These are phyloP conservation scores for Boletus vinaceobasis DNA, from an alignment of 768 basidiomycete genomes.

Conservation along the genomic window DNA sequence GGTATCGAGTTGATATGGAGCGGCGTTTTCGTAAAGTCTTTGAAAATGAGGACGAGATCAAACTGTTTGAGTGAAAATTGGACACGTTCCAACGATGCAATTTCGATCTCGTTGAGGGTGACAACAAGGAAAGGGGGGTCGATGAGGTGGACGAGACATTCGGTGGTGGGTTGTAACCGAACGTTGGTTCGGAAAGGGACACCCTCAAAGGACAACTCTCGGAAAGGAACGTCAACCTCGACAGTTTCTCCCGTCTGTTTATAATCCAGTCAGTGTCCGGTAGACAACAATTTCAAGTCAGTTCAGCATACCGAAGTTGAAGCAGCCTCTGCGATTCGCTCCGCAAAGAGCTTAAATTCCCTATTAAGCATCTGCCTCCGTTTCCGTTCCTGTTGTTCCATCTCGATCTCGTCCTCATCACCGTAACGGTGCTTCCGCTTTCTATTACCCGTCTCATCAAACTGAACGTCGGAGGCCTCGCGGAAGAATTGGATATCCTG, in stretches of 20 bases:
- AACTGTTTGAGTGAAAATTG: slow-evolving; percentile 96
- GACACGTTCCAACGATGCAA: slow-evolving; percentile 94
- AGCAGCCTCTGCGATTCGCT: slow-evolving; percentile 85
- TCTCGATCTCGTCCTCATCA: slow-evolving; percentile 98
- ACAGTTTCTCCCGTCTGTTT: slow-evolving; percentile 75
- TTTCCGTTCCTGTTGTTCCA: slow-evolving; percentile 95
- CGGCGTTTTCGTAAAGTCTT: slow-evolving; percentile 89
- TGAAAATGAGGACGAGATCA: slow-evolving; percentile 95
- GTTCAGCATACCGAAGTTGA: slow-evolving; percentile 59
- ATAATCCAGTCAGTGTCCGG: neutral
- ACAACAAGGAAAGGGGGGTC: slow-evolving; percentile 96
- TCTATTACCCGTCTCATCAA: slow-evolving; percentile 98
- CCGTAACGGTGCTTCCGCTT: slow-evolving; percentile 96
- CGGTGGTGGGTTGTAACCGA: slow-evolving; percentile 92
- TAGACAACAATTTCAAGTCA: neutral
- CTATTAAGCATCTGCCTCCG: slow-evolving; percentile 86
- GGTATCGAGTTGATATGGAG: slow-evolving; percentile 97
- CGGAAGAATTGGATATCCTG: slow-evolving; percentile 98
- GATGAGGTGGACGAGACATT: slow-evolving; percentile 92
- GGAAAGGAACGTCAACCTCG: slow-evolving; percentile 95
- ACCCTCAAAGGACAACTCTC: slow-evolving; percentile 94
- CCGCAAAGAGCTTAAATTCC: slow-evolving; percentile 90
- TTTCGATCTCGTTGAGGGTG: slow-evolving; percentile 91
- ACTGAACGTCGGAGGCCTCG: slow-evolving; percentile 95
- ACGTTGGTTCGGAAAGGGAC: slow-evolving; percentile 96